A percentile compares a stretch with the other conserved stretches of the same genome.
These are phyloP conservation scores for Cucumis hystrix DNA, from an alignment of 306 rosid genomes.

Conservation along the genomic window DNA sequence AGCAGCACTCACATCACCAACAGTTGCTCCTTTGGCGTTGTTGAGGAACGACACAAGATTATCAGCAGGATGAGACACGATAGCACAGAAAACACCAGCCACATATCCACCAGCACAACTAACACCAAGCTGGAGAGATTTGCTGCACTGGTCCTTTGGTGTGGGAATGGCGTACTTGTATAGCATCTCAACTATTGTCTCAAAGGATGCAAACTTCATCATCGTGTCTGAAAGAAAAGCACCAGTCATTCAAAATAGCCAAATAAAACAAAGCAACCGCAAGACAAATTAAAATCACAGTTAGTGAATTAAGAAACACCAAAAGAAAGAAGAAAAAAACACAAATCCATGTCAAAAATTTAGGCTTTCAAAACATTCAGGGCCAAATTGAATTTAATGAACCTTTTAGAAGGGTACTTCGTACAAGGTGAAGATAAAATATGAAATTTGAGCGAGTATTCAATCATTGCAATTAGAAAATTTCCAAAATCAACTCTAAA, in stretches of 20 bases:
- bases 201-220: slow-evolving; percentile 96
- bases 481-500: neutral
- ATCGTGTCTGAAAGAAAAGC: slow-evolving; percentile 55
- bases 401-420: neutral
- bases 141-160: slow-evolving; percentile 82
- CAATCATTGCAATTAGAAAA: neutral
- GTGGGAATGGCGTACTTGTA: slow-evolving; percentile 66
- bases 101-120: slow-evolving; percentile 93
- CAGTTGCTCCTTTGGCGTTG: slow-evolving; percentile 97
- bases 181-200: slow-evolving; percentile 70
- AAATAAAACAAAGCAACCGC: neutral
- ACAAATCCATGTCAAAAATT: neutral
- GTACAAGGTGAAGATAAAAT: neutral
- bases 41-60: slow-evolving; percentile 92
- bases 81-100: slow-evolving; percentile 87
- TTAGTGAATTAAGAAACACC: neutral
- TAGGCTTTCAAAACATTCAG: neutral
- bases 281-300: neutral
- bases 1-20: slow-evolving; percentile 73
- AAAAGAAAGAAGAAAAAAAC: neutral
- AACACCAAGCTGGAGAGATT: slow-evolving; percentile 74
- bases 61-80: slow-evolving; percentile 96
- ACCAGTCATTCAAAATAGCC: neutral
- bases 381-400: neutral
- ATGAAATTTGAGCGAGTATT: neutral